These are phyloP conservation scores for Xylaria digitata DNA, from an alignment of 2,329 filamentous ascomycete species.

Conservation along the genomic window DNA sequence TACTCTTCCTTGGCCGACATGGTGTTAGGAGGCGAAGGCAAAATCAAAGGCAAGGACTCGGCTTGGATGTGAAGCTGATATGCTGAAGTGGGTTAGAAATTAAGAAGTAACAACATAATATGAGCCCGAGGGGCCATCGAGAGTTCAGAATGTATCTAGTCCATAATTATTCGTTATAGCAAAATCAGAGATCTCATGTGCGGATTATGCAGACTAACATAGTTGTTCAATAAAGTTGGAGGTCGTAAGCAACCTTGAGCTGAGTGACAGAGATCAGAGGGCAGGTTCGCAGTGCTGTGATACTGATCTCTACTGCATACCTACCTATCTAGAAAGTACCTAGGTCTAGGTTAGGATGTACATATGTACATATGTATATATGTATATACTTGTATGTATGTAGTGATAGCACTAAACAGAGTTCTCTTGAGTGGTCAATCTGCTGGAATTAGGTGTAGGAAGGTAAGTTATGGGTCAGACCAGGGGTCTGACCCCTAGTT, in stretches of 20 bases:
- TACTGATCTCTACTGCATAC: neutral
- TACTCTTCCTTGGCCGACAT: slow-evolving; percentile 44
- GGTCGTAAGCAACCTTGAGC: neutral
- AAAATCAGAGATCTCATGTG: slow-evolving; percentile 10
- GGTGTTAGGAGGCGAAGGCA: slow-evolving; percentile 6
- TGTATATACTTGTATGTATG: too few relatives aligned
- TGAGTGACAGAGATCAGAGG: neutral
- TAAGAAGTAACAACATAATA: slow-evolving; percentile 17
- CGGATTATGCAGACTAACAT: neutral
- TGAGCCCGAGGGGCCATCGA: neutral
- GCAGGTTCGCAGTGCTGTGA: too few relatives aligned
- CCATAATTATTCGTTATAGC: slow-evolving; percentile 14
- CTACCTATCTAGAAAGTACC: neutral
- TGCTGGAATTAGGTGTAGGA: too few relatives aligned
- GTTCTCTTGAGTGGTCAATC: too few relatives aligned
- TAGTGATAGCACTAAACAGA: too few relatives aligned
- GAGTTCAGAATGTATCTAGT: slow-evolving; percentile 16
- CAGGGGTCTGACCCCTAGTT: too few relatives aligned
- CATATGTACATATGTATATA: too few relatives aligned
- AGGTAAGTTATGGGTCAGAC: too few relatives aligned
- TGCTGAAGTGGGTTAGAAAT: slow-evolving; percentile 35
- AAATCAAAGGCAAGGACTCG: slow-evolving; percentile 1
- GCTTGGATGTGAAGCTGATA: slow-evolving; percentile 25
- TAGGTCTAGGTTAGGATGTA: neutral
- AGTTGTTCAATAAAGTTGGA: slow-evolving; percentile 9